A percentile compares a stretch with the other conserved stretches of the same genome.
These are phyloP conservation scores for Kurtzmaniella fragi DNA, from an alignment of 805 yeast genomes.

Conservation along the genomic window DNA sequence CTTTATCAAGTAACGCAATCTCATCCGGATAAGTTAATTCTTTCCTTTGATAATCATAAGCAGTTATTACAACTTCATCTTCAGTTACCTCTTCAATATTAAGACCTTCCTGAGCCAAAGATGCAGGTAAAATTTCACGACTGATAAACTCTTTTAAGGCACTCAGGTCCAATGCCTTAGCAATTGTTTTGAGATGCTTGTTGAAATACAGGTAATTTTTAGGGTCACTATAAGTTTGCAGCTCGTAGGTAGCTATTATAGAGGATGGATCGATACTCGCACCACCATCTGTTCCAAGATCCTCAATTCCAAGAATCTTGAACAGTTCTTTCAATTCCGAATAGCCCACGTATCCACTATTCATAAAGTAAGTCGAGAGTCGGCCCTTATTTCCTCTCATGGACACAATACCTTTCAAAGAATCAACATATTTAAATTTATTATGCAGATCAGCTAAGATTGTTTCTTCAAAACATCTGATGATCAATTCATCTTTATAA, in stretches of 20 bases:
- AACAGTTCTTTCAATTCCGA: constrained; percentile 7
- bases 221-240: constrained; percentile 18
- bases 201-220: constrained; percentile 34
- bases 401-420: constrained; percentile 15
- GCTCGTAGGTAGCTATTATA: constrained; percentile 29
- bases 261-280: constrained; percentile 26
- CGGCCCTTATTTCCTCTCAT: too few relatives aligned
- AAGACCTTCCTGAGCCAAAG: constrained; percentile 30
- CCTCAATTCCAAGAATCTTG: constrained; percentile 25
- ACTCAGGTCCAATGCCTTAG: constrained; percentile 19
- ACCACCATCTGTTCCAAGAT: constrained; percentile 7
- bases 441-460: constrained; percentile 27
- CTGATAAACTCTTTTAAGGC: constrained; percentile 18
- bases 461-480: constrained; percentile 36
- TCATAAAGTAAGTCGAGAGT: too few relatives aligned
- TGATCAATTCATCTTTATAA: constrained; percentile 36
- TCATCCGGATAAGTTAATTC: constrained; percentile 43
- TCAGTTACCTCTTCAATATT: constrained; percentile 40
- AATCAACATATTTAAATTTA: constrained; percentile 33
- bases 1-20: constrained; percentile 41
- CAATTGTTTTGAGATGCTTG: constrained; percentile 22
- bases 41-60: constrained; percentile 58
- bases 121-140: constrained; percentile 28
- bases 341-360: too few relatives aligned
- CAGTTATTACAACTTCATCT: constrained; percentile 67